A percentile compares a stretch with the other conserved stretches of the same genome.
phyloP scores from a whole-genome alignment of 1,284 basidiomycete genomes.

The Cutaneotrichosporon cyanovorans region DNA sequence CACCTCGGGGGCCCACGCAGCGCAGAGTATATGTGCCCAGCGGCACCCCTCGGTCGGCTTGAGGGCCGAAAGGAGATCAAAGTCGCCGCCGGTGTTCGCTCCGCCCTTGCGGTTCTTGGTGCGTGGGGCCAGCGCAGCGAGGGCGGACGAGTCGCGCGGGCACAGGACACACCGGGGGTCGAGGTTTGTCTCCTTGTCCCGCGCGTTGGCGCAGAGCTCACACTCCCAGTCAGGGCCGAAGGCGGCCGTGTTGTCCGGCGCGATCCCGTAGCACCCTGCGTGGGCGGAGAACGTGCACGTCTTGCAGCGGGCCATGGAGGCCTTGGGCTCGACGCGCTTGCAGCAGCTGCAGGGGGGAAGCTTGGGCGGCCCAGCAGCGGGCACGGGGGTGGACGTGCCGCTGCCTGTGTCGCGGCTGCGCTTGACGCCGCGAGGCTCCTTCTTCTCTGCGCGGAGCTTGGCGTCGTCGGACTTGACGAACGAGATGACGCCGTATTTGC shows the following conservation, averaged over 20 bases:
- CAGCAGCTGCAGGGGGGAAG: constrained; percentile 70
- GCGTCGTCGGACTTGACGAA: constrained; percentile 38
- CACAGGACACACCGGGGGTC: constrained; percentile 46
- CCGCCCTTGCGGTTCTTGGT: constrained; percentile 29
- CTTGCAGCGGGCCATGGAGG: constrained; percentile 69
- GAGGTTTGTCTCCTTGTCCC: constrained; percentile 64
- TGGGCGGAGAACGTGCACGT: constrained; percentile 69
- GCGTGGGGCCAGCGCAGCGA: constrained; percentile 5
- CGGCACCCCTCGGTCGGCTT: constrained; percentile 92
- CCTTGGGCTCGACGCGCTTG: constrained; percentile 60
- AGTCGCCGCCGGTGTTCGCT: constrained; percentile 54
- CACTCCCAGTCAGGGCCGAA: constrained; percentile 68
- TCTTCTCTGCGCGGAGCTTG: constrained; percentile 25
- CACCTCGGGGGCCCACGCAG: constrained; percentile 78
- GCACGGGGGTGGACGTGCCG: constrained; percentile 35
- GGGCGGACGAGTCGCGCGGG: constrained; percentile 26
- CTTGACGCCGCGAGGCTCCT: constrained; percentile 48
- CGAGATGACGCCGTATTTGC: constrained; percentile 71
- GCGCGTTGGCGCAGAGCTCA: constrained; percentile 74
- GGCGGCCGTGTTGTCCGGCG: constrained; percentile 55
- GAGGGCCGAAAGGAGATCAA: constrained; percentile 67
- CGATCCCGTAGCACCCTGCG: constrained; percentile 61
- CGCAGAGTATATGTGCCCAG: constrained; percentile 86
- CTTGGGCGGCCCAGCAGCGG: constrained; percentile 45
- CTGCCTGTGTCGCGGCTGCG: constrained; percentile 49